Conservation (phyloP, 164 flowering plant genomes). For the Chimonanthus salicifolius region DNA sequence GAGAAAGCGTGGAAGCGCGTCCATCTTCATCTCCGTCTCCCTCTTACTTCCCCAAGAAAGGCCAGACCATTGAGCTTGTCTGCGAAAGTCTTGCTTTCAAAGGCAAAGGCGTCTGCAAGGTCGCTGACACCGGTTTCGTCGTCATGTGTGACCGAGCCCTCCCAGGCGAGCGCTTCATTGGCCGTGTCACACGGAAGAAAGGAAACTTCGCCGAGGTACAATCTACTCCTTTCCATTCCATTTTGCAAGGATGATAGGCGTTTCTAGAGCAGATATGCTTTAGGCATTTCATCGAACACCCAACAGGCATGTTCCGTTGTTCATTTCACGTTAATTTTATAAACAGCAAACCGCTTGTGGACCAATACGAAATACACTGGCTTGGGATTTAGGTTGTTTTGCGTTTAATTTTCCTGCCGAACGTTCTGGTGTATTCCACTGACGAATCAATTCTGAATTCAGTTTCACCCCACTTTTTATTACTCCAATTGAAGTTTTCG, state of each 20-base stretch:
- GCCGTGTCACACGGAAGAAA: constrained; percentile 80
- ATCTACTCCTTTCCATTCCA: neutral
- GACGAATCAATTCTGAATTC: too few species aligned
- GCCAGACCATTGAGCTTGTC: constrained; percentile 70
- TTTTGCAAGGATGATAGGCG: neutral
- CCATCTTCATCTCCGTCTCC: constrained; percentile 7
- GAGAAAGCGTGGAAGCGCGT: constrained; percentile 5
- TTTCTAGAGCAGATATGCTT: too few species aligned
- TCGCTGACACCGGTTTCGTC: constrained; percentile 70
- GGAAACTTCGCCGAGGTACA: constrained; percentile 82
- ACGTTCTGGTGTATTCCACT: too few species aligned
- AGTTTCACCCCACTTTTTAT: too few species aligned
- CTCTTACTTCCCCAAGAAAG: constrained; percentile 68
- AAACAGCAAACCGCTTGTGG: too few species aligned
- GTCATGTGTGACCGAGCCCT: constrained; percentile 90
- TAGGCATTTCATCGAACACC: too few species aligned
- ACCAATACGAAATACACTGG: too few species aligned
- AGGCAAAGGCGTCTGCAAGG: constrained; percentile 90
- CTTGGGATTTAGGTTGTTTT: too few species aligned
- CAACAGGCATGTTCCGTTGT: too few species aligned
- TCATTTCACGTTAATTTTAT: too few species aligned
- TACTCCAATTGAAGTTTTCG: too few species aligned
- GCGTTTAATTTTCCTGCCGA: too few species aligned
- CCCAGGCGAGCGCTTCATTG: constrained; percentile 92
- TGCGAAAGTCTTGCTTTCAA: constrained; percentile 84